Evolutionary conservation across 345 rosid species (phyloP).

Genomic region (Barbarea vulgaris): DNA sequence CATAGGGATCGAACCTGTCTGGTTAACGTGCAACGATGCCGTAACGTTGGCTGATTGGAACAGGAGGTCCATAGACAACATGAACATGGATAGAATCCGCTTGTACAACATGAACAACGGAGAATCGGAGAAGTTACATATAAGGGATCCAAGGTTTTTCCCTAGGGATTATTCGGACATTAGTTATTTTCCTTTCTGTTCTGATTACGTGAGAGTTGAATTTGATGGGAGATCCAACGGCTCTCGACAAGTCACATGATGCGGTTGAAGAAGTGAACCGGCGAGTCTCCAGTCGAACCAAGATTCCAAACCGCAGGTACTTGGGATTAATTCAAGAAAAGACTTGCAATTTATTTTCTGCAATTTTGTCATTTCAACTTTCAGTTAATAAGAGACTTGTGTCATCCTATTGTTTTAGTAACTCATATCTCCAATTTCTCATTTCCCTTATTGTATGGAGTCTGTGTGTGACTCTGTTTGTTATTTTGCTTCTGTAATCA

Average conservation of each 20-base stretch:
- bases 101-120: neutral
- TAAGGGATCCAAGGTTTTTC: neutral
- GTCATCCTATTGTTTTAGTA: too few relatives aligned
- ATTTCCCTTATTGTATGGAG: too few relatives aligned
- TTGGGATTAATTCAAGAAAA: too few relatives aligned
- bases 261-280: too few relatives aligned
- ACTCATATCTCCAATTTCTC: too few relatives aligned
- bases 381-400: too few relatives aligned
- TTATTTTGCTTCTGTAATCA: too few relatives aligned
- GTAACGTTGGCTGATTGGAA: neutral
- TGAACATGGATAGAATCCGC: neutral
- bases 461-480: too few relatives aligned
- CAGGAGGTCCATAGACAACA: neutral
- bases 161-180: neutral
- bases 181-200: neutral
- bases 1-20: neutral
- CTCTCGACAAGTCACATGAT: neutral
- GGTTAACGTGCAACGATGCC: neutral
- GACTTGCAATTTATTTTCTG: too few relatives aligned
- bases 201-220: constrained; percentile 13
- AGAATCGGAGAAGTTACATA: neutral
- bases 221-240: neutral
- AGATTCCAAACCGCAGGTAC: too few relatives aligned
- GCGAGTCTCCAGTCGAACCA: too few relatives aligned
- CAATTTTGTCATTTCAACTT: too few relatives aligned